Base-by-base conservation (phyloP, 495 filamentous ascomycete species). In the Penicillium paradoxum region DNA sequence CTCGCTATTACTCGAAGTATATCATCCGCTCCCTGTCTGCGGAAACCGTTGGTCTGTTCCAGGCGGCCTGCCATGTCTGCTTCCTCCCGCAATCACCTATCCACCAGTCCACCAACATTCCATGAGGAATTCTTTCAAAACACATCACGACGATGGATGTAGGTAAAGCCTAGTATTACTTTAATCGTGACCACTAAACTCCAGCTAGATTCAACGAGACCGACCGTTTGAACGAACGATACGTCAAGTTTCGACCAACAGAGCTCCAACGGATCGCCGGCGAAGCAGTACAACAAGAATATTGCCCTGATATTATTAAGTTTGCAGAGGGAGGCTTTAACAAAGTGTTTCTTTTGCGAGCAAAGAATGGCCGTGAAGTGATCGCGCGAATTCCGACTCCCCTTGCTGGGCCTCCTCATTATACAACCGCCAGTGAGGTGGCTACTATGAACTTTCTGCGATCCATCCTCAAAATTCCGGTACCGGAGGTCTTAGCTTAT, bases 391-490 rank as follows among this genome's bases (percentile, higher is more conserved):
- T 73, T 49, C 66, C 71, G 0, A 70, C 60, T 47, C 61, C 65
- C 3, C 62, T 65, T 50, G 65, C 70, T 21, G 64, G 63, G 22
- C 69, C 68, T 41, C 53, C 63, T 49, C 59, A 63, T 56, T 65
- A 69, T 45, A 64, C 65, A 30, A 72, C 66, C 4, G 72, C 71
- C 4, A 76, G 72, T 56, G 73, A 78, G 56, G 72, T 74, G 14
- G 74, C 74, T 17, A 78, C 73, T 5, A 67, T 76, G 54, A 49
- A 55, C 49, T 71, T 69, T 63, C 43, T 72, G 38, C 62, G 66
- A 54, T 17, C 19, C 56, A 38, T 68, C 17, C 62, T 70, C 30
- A 53, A 63, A 55, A 43, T 71, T 2, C 73, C 70, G 8, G 62
- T 68, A 25, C 65, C 66, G 1, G 40, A 62, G 37, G 53, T 71